These are phyloP conservation scores for Trichoderma lentiforme DNA, from an alignment of 2,329 filamentous ascomycete genomes.

Conservation along the genomic window DNA sequence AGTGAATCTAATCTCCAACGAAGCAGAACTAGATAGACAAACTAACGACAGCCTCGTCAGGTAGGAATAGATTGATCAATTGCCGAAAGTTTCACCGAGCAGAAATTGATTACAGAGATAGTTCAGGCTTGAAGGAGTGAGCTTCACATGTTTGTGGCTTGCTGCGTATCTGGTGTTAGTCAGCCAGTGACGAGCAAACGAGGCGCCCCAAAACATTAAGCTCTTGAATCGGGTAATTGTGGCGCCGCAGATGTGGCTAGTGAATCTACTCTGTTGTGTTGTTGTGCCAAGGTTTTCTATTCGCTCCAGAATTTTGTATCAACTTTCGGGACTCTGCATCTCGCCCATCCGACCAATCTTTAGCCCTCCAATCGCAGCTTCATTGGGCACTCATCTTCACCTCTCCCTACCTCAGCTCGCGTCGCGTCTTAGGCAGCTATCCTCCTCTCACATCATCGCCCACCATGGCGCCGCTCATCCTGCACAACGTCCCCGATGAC, in stretches of 20 bases:
- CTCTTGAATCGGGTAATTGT: background rate
- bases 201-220: background rate
- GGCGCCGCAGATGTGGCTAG: conserved; percentile 11
- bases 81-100: background rate
- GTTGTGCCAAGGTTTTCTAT: conserved; percentile 4
- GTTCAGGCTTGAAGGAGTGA: background rate
- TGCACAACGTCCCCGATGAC: conserved; percentile 67
- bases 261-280: background rate
- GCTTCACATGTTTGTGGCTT: background rate
- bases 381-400: background rate
- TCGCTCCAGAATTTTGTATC: conserved; percentile 7
- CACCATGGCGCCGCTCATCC: conserved; percentile 60
- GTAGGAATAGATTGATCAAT: background rate
- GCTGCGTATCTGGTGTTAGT: background rate
- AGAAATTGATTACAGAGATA: background rate
- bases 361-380: background rate
- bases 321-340: background rate
- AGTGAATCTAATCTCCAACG: background rate
- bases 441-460: background rate
- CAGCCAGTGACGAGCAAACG: background rate
- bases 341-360: background rate
- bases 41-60: background rate
- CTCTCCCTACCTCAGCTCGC: background rate
- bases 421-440: background rate
- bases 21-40: background rate